phyloP scores from a whole-genome alignment of 2,329 filamentous ascomycete species.

The Clonostachys rhizophaga region DNA sequence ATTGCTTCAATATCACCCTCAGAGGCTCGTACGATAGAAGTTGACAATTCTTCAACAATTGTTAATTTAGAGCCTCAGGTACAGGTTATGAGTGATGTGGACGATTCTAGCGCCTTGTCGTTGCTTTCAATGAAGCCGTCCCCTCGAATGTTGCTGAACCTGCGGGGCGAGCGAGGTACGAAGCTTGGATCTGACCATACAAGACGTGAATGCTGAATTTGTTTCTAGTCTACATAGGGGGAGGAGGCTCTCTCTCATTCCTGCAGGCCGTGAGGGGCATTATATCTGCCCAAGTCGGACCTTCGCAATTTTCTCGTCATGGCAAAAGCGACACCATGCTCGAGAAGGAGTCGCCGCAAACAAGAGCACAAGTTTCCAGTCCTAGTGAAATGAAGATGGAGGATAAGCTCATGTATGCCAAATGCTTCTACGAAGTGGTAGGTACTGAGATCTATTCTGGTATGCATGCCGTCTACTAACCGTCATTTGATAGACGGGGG shows the following conservation, averaged over 20 bases:
- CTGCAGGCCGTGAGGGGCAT: constrained; percentile 45
- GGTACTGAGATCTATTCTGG: not conserved
- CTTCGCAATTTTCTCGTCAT: constrained; percentile 47
- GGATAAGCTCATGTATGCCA: constrained; percentile 6
- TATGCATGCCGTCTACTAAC: not conserved
- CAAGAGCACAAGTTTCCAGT: constrained; percentile 1
- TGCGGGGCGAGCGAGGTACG: constrained; percentile 44
- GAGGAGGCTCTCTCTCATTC: constrained; percentile 48
- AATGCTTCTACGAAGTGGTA: constrained; percentile 12
- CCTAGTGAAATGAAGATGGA: constrained; percentile 8
- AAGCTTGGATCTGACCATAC: not conserved
- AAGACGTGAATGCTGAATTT: constrained; percentile 1
- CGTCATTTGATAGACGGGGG: constrained; percentile 17
- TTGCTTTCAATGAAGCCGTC: constrained; percentile 10
- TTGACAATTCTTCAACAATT: constrained; percentile 5
- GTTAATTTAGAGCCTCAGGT: constrained; percentile 5
- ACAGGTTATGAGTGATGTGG: not conserved
- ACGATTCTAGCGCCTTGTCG: constrained; percentile 2
- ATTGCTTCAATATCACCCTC: constrained; percentile 18
- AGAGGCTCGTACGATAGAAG: constrained; percentile 16
- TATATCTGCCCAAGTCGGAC: constrained; percentile 43
- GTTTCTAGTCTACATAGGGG: constrained; percentile 37
- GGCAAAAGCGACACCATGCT: constrained; percentile 46
- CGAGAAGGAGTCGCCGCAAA: constrained; percentile 30
- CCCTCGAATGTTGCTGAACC: constrained; percentile 42